Evolutionary conservation across 768 basidiomycete genomes (phyloP).

Genomic region (Wakefieldia striispora): DNA sequence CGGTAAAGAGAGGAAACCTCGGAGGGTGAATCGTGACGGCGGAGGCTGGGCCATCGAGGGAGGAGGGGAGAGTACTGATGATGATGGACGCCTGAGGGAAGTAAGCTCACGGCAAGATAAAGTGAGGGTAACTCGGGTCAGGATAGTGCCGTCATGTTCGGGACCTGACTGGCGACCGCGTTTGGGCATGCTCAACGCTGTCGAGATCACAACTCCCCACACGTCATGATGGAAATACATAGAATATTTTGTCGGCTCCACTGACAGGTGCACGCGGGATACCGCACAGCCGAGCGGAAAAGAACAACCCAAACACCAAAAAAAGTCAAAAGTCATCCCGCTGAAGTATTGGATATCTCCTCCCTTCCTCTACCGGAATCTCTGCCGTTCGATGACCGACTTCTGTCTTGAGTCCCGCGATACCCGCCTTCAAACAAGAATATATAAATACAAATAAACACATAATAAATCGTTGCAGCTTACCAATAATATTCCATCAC

Average conservation of each 20-base stretch:
- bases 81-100: too few relatives aligned
- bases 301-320: conserved; percentile 9
- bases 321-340: conserved; percentile 7
- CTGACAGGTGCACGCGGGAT: background rate
- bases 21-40: conserved; percentile 30
- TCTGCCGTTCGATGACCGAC: conserved; percentile 70
- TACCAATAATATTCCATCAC: conserved; percentile 97
- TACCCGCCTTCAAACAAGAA: conserved; percentile 64
- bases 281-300: conserved; percentile 6
- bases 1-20: conserved; percentile 38
- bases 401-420: conserved; percentile 70
- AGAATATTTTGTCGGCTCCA: too few relatives aligned
- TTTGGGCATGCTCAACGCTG: conserved; percentile 5
- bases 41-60: conserved; percentile 27
- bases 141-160: conserved; percentile 12
- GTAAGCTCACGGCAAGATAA: conserved; percentile 7
- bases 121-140: conserved; percentile 6
- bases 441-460: background rate
- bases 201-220: conserved; percentile 14
- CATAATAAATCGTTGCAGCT: background rate
- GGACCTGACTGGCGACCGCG: background rate
- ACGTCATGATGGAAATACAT: conserved; percentile 1
- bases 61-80: background rate
- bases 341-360: background rate
- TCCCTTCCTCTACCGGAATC: conserved; percentile 49